Percentiles rank a stretch among this genome's conserved stretches.
These are phyloP conservation scores for Camellia japonica DNA, from an alignment of 148 eudicot genomes.

Conservation along the genomic window DNA sequence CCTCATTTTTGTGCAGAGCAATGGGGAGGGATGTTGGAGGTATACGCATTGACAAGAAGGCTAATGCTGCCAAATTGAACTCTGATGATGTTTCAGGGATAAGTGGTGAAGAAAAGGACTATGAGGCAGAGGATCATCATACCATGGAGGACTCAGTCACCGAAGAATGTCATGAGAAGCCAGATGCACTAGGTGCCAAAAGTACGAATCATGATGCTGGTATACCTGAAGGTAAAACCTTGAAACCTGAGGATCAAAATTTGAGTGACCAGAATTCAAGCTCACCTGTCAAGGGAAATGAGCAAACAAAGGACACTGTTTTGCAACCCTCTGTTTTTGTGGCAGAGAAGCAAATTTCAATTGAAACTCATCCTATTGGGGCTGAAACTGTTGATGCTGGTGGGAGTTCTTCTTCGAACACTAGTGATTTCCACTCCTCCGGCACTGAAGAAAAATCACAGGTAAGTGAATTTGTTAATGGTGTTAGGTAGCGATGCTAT, in stretches of 20 bases:
- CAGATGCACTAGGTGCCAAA: conserved; percentile 43
- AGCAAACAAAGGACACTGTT: conserved; percentile 25
- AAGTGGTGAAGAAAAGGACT: conserved; percentile 34
- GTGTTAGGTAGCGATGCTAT: neutral
- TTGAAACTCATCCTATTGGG: conserved; percentile 29
- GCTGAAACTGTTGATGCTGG: conserved; percentile 38
- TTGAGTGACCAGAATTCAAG: conserved; percentile 39
- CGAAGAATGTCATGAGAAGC: conserved; percentile 42
- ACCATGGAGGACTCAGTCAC: conserved; percentile 36
- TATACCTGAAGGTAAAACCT: conserved; percentile 29
- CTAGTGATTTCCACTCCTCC: conserved; percentile 42
- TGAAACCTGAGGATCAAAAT: conserved; percentile 47
- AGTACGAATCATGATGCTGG: conserved; percentile 36
- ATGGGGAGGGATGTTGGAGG: conserved; percentile 88
- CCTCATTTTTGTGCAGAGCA: conserved; percentile 41
- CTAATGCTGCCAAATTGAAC: conserved; percentile 39
- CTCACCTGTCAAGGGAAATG: conserved; percentile 47
- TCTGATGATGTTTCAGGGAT: conserved; percentile 45
- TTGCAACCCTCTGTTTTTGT: conserved; percentile 32
- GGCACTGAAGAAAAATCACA: conserved; percentile 41
- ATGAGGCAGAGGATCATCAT: conserved; percentile 44
- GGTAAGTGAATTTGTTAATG: conserved; percentile 28
- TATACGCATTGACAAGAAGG: conserved; percentile 44
- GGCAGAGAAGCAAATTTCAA: conserved; percentile 39
- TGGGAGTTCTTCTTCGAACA: conserved; percentile 30